phyloP scores from a whole-genome alignment of 331 rosid species.

The Quercus lobata region DNA sequence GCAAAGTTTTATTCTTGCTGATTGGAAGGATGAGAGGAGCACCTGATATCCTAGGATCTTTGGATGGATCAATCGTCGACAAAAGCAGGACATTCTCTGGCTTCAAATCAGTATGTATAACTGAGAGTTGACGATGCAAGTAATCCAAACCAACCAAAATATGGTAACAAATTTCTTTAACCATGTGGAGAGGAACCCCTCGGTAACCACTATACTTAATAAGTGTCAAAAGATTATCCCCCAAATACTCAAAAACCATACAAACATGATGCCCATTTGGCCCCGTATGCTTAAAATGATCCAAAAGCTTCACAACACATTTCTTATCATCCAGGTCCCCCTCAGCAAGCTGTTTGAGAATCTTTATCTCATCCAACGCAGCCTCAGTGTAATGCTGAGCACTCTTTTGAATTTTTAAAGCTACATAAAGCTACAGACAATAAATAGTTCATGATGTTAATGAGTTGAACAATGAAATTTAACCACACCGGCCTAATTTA shows the following conservation, averaged over 20 bases:
- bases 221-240: conserved; percentile 89
- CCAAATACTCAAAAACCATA: conserved; percentile 92
- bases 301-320: conserved; percentile 95
- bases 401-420: conserved; percentile 94
- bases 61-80: conserved; percentile 72
- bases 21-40: conserved; percentile 57
- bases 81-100: conserved; percentile 84
- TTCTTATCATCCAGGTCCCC: conserved; percentile 79
- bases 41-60: conserved; percentile 84
- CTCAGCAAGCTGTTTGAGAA: conserved; percentile 86
- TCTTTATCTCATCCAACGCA: conserved; percentile 91
- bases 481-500: no score
- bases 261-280: conserved; percentile 96
- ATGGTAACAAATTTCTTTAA: conserved; percentile 87
- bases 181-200: conserved; percentile 74
- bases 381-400: conserved; percentile 98
- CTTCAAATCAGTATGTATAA: conserved; percentile 94
- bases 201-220: conserved; percentile 78
- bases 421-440: conserved; percentile 65
- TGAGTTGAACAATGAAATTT: no score
- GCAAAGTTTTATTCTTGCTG: conserved; percentile 45
- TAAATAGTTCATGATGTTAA: no score
- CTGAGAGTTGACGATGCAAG: conserved; percentile 86
- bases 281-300: conserved; percentile 93
- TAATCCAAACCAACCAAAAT: conserved; percentile 89